These are phyloP conservation scores for Didymella lethalis DNA, from an alignment of 2,329 filamentous ascomycete species.

Conservation along the genomic window DNA sequence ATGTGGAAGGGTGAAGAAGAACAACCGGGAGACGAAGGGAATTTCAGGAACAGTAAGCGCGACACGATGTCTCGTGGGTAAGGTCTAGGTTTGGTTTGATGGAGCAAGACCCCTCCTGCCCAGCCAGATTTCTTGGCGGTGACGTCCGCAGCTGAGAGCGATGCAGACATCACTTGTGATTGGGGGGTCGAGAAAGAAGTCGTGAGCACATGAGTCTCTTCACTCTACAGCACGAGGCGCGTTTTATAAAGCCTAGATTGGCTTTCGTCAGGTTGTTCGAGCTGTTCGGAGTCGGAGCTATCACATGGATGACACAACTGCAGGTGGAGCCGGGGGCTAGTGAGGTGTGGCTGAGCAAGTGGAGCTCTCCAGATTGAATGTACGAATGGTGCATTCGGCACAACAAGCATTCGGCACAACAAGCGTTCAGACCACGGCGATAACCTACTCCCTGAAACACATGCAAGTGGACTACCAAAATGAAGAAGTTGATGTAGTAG, in stretches of 20 bases:
- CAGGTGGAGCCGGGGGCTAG: constrained; percentile 10
- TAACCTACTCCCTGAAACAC: too few relatives aligned
- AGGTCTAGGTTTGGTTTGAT: constrained; percentile 24
- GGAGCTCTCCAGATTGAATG: constrained; percentile 16
- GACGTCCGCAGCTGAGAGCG: constrained; percentile 10
- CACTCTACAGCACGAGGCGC: neutral
- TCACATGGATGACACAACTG: constrained; percentile 7
- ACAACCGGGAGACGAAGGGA: constrained; percentile 24
- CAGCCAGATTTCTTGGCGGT: constrained; percentile 16
- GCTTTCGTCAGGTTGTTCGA: too few relatives aligned
- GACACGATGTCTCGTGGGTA: constrained; percentile 42
- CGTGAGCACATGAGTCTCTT: neutral
- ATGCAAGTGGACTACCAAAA: too few relatives aligned
- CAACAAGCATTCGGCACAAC: neutral
- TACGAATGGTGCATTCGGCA: constrained; percentile 9
- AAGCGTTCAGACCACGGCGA: neutral
- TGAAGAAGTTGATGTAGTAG: neutral
- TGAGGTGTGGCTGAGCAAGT: constrained; percentile 35
- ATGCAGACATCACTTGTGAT: neutral
- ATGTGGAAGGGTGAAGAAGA: constrained; percentile 41
- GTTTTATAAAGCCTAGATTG: too few relatives aligned
- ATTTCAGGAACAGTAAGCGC: constrained; percentile 44
- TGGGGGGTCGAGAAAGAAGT: neutral
- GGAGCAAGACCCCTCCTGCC: constrained; percentile 26
- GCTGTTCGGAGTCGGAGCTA: constrained; percentile 1